Evolutionary conservation across 768 basidiomycete species (phyloP).

Genomic region (Kockovaella imperatae): DNA sequence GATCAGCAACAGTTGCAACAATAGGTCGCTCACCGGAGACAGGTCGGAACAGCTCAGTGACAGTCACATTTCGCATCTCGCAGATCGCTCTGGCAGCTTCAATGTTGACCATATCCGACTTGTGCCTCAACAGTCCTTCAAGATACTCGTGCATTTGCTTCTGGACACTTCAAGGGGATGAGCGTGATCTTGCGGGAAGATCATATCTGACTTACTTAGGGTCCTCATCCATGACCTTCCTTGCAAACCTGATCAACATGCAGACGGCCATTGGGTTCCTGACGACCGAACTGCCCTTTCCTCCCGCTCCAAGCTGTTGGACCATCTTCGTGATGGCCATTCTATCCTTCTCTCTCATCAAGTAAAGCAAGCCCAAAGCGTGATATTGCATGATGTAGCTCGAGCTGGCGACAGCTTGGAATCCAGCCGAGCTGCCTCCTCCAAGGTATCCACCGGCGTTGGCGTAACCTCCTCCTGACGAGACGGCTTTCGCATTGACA

Average conservation of each 20-base stretch:
- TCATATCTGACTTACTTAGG: constrained; percentile 64
- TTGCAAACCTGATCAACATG: constrained; percentile 95
- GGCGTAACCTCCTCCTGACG: constrained; percentile 39
- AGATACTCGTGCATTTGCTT: constrained; percentile 86
- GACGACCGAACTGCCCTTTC: constrained; percentile 73
- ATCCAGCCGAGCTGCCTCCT: constrained; percentile 52
- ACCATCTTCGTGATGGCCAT: constrained; percentile 99
- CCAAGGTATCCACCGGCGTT: constrained; percentile 24
- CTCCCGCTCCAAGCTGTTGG: constrained; percentile 62
- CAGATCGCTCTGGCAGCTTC: constrained; percentile 97
- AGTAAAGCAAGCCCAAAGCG: constrained; percentile 82
- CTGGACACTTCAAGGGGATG: constrained; percentile 57
- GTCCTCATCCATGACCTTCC: constrained; percentile 99
- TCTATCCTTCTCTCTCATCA: constrained; percentile 92
- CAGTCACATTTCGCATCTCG: constrained; percentile 79
- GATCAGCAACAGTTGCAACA: background rate
- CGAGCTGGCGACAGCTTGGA: constrained; percentile 72
- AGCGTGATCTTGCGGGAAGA: background rate
- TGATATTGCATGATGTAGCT: constrained; percentile 97
- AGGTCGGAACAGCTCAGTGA: constrained; percentile 71
- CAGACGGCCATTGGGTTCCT: constrained; percentile 96
- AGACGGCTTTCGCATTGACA: constrained; percentile 73
- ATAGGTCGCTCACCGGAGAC: constrained; percentile 63
- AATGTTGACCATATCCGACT: constrained; percentile 99
- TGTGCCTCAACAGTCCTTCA: constrained; percentile 92